Evolutionary conservation across 192 early-diverging fungal species (phyloP), one percentile per base, ranked within the genome.

Genomic region (Pecoramyces ruminantium): DNA sequence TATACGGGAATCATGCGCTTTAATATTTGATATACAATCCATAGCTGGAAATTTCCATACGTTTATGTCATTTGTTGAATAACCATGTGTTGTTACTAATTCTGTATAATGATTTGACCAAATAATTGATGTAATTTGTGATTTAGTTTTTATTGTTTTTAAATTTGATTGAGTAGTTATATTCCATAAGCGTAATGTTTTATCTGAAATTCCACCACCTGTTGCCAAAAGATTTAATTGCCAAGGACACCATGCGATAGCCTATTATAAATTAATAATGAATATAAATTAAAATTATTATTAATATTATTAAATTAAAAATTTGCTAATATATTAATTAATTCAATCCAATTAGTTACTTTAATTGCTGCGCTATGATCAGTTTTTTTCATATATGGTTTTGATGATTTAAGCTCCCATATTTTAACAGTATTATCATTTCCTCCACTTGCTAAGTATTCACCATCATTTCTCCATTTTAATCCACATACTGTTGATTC

Each of bases 81-180:
- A 87, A 15, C 89, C 89, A 82, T 90, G 89, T 13, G 87, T 78
- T 28, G 86, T 82, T 30, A 90, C 51, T 28, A 90, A 81, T 80
- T 90, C 89, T 83, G 88, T 88, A 83, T 90, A 90, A 29, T 86
- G 81, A n/a, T 77, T 78, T 17, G 88, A 89, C 89, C 89, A 90
- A 29, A 84, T 78, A 29, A 90, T 81, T 27, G 89, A 88, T 8
- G 89, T 90, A 34, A 90, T 87, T 83, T 90, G 89, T 1, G 89
- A 90, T 11, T 86, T 88, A 2, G 89, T 84, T 82, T 90, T 82
- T 78, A 90, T 79, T 17, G 84, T 83, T 16, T 84, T 82, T 18
- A 81, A 79, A 77, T 81, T 81, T 18, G 83, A 82, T 25, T 78
- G 79, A 27, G 87, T 89, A 14, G 86, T 81, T 13, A 83, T 83